A percentile compares a stretch with the other conserved stretches of the same genome.
Conservation (phyloP, 1,139 yeast species). For the Candida mesenterica region DNA sequence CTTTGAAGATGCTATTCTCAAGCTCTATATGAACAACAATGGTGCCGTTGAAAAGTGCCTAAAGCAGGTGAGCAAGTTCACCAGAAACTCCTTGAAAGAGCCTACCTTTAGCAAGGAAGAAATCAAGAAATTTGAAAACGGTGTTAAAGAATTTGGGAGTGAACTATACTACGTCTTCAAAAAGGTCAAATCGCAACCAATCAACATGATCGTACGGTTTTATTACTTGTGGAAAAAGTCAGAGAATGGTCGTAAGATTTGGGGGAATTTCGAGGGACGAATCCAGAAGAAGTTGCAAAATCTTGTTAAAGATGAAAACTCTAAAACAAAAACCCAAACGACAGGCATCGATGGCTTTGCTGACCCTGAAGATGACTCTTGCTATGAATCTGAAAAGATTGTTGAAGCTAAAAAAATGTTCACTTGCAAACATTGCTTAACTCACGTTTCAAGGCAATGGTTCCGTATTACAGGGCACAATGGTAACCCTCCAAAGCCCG, state of each 20-base stretch:
- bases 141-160: constrained; percentile 71
- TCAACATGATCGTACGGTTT: constrained; percentile 77
- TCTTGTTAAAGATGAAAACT: constrained; percentile 30
- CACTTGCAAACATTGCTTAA: constrained; percentile 65
- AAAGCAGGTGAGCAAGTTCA: constrained; percentile 36
- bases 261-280: constrained; percentile 84
- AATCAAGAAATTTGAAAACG: constrained; percentile 67
- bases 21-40: constrained; percentile 48
- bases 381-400: constrained; percentile 57
- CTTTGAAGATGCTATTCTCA: constrained; percentile 70
- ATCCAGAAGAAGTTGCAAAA: constrained; percentile 51
- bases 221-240: constrained; percentile 94
- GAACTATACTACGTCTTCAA: constrained; percentile 74
- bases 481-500: constrained; percentile 20
- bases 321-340: constrained; percentile 17
- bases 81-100: constrained; percentile 62
- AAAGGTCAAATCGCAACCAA: constrained; percentile 66
- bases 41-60: constrained; percentile 54
- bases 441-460: constrained; percentile 61
- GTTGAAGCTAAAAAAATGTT: constrained; percentile 33
- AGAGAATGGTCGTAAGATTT: constrained; percentile 64
- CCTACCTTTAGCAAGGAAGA: constrained; percentile 73
- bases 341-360: constrained; percentile 42
- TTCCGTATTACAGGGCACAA: constrained; percentile 66
- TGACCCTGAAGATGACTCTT: constrained; percentile 69